These are phyloP conservation scores for Cerrena zonata DNA, from an alignment of 1,284 basidiomycete species.

Conservation along the genomic window DNA sequence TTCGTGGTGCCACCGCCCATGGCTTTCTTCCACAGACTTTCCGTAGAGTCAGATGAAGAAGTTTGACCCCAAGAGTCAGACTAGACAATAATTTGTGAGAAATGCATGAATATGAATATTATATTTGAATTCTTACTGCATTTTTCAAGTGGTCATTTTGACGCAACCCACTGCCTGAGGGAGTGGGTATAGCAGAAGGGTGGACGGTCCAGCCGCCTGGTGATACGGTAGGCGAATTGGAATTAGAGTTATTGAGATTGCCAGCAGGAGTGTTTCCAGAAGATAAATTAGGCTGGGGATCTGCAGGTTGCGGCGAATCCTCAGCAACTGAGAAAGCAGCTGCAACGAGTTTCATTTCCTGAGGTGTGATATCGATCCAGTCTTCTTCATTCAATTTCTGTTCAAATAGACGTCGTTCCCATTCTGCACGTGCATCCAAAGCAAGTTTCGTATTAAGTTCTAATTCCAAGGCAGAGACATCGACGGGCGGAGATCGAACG, in stretches of 20 bases:
- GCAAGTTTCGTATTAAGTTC: conserved; percentile 7
- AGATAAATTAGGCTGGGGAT: neutral
- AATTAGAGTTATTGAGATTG: neutral
- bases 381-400: conserved; percentile 12
- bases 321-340: conserved; percentile 11
- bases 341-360: conserved; percentile 13
- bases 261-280: neutral
- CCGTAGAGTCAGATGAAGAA: too few relatives aligned
- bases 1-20: too few relatives aligned
- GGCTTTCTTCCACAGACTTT: conserved; percentile 1
- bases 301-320: neutral
- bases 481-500: neutral
- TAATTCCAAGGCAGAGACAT: conserved; percentile 5
- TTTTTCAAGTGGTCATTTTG: neutral
- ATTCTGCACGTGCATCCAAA: conserved; percentile 11
- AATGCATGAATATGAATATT: too few relatives aligned
- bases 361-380: conserved; percentile 13
- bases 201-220: neutral
- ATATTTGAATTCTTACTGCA: neutral
- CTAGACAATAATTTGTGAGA: too few relatives aligned
- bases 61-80: neutral
- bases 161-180: neutral
- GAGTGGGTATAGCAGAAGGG: neutral
- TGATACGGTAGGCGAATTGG: neutral
- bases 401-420: conserved; percentile 8